phyloP scores from a whole-genome alignment of 768 basidiomycete species.

The Pleurotus eryngii region DNA sequence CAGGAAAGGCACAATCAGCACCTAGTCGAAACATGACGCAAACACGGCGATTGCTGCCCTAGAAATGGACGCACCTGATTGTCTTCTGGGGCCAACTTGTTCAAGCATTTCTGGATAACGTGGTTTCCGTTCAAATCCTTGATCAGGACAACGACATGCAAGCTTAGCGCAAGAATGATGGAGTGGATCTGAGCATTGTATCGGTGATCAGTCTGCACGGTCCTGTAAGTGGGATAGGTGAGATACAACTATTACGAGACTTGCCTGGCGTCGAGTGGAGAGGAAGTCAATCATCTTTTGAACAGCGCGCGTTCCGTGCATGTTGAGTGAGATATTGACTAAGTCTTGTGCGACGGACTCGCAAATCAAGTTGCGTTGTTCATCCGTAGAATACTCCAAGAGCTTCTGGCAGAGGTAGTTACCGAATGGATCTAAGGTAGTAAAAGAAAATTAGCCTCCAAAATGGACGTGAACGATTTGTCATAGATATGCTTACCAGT shows the following conservation, averaged over 20 bases:
- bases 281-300: slow-evolving; percentile 99
- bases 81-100: slow-evolving; percentile 96
- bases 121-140: slow-evolving; percentile 98
- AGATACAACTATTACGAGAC: slow-evolving; percentile 32
- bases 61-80: slow-evolving; percentile 67
- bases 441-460: slow-evolving; percentile 9
- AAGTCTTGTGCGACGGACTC: slow-evolving; percentile 97
- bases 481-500: slow-evolving; percentile 56
- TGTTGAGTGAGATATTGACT: slow-evolving; percentile 97
- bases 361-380: slow-evolving; percentile 94
- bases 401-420: slow-evolving; percentile 99
- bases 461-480: background rate
- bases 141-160: slow-evolving; percentile 98
- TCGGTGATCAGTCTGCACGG: slow-evolving; percentile 70
- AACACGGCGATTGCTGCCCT: background rate
- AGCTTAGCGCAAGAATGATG: slow-evolving; percentile 92
- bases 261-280: slow-evolving; percentile 89
- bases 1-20: background rate
- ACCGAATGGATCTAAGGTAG: slow-evolving; percentile 83
- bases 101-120: slow-evolving; percentile 98
- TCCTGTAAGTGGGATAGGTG: slow-evolving; percentile 50
- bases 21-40: background rate
- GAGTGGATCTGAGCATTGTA: slow-evolving; percentile 93
- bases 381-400: slow-evolving; percentile 94
- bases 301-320: slow-evolving; percentile 99